Conservation (phyloP, 2,329 filamentous ascomycete genomes). For the Acarospora socialis region DNA sequence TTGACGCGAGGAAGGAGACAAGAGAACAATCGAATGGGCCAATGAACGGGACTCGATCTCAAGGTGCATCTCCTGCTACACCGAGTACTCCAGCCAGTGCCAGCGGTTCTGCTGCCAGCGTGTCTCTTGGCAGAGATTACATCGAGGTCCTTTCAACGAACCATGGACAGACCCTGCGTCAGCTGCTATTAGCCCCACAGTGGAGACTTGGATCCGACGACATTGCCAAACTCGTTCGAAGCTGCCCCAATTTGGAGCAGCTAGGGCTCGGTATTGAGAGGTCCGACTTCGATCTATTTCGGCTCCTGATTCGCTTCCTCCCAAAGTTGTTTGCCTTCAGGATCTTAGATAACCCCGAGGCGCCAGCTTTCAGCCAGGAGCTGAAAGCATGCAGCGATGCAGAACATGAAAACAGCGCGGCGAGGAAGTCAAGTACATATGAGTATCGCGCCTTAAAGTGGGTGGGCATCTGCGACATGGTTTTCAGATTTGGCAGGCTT, state of each 20-base stretch:
- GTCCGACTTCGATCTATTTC: slow-evolving; percentile 25
- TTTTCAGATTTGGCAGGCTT: slow-evolving; percentile 9
- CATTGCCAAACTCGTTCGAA: slow-evolving; percentile 37
- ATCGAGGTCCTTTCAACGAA: slow-evolving; percentile 36
- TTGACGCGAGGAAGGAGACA: slow-evolving; percentile 25
- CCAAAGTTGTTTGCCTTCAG: slow-evolving; percentile 22
- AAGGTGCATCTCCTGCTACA: slow-evolving; percentile 13
- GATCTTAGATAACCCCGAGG: slow-evolving; percentile 27
- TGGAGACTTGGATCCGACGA: slow-evolving; percentile 38
- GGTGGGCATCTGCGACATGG: slow-evolving; percentile 11
- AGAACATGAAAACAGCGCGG: background rate
- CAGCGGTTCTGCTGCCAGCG: slow-evolving; percentile 6
- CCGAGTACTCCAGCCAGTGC: slow-evolving; percentile 2
- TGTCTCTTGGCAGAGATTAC: slow-evolving; percentile 30
- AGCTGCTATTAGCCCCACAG: slow-evolving; percentile 41
- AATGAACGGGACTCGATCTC: slow-evolving; percentile 3
- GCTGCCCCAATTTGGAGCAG: slow-evolving; percentile 45
- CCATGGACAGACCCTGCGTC: slow-evolving; percentile 38
- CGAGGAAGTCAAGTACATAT: slow-evolving; percentile 1
- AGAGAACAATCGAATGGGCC: slow-evolving; percentile 21
- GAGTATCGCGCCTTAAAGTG: slow-evolving; percentile 7
- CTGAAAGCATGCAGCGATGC: background rate
- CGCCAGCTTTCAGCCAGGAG: too few relatives aligned
- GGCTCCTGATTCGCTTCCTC: slow-evolving; percentile 16
- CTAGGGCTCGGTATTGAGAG: slow-evolving; percentile 37